Percentiles rank a stretch among this genome's conserved stretches.
These are phyloP conservation scores for Pleoardoris graminearum DNA, from an alignment of 2,329 filamentous ascomycete genomes.

Conservation along the genomic window DNA sequence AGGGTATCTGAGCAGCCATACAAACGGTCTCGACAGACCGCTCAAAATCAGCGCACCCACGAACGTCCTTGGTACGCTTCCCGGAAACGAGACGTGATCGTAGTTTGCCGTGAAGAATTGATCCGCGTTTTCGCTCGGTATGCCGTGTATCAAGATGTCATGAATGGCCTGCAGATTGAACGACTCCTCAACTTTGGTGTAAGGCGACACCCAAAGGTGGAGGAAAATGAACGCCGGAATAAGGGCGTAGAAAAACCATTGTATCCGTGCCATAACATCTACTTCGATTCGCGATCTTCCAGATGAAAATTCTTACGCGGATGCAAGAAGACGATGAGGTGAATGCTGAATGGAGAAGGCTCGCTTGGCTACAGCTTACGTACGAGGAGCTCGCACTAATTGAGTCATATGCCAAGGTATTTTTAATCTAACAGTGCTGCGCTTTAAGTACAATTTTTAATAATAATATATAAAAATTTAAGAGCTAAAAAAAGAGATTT, in stretches of 20 bases:
- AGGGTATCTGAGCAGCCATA: conserved; percentile 60
- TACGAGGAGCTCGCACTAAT: no score
- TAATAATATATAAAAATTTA: no score
- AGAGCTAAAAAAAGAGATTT: no score
- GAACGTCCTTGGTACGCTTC: conserved; percentile 89
- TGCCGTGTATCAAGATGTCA: conserved; percentile 82
- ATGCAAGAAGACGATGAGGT: not conserved
- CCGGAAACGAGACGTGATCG: conserved; percentile 89
- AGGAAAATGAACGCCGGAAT: conserved; percentile 51
- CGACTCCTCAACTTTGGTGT: conserved; percentile 98
- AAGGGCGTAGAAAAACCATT: conserved; percentile 35
- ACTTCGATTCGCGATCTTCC: not conserved
- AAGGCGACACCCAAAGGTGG: conserved; percentile 76
- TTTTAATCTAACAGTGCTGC: no score
- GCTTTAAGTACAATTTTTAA: no score
- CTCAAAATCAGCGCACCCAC: conserved; percentile 78
- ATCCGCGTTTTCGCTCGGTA: conserved; percentile 62
- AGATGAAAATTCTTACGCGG: not conserved
- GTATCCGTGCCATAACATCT: conserved; percentile 27
- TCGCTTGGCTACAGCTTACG: conserved; percentile 7
- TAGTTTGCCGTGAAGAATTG: conserved; percentile 66
- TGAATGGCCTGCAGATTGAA: conserved; percentile 96
- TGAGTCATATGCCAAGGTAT: no score
- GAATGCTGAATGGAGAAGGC: not conserved
- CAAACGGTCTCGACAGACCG: conserved; percentile 68